Conservation (phyloP, 257 asterid species). For the Capsicum chinense region DNA sequence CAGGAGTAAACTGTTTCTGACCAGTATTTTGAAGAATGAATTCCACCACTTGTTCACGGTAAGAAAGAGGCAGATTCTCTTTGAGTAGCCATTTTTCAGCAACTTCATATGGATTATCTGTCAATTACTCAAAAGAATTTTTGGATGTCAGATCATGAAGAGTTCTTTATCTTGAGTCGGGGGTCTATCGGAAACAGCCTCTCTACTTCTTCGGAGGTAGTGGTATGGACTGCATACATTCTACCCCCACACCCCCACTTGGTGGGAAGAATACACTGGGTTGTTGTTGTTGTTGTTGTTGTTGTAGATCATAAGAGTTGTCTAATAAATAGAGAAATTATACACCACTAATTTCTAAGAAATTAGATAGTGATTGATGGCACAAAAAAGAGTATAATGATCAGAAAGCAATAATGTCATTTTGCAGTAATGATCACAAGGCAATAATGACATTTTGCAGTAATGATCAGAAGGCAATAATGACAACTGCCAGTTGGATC, state of each 20-base stretch:
- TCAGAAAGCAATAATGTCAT: neutral
- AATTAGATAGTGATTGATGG: slow-evolving; percentile 1
- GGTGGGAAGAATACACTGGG: no score
- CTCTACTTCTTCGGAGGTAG: no score
- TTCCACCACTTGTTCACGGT: slow-evolving; percentile 92
- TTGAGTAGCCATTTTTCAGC: slow-evolving; percentile 97
- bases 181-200: no score
- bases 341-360: neutral
- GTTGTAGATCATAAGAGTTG: neutral
- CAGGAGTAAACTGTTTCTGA: slow-evolving; percentile 75
- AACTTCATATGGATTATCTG: slow-evolving; percentile 89
- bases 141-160: neutral
- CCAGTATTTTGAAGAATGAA: slow-evolving; percentile 86
- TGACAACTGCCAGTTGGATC: neutral
- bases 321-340: neutral
- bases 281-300: no score
- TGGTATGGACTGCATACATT: no score
- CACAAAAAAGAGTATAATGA: neutral
- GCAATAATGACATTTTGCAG: neutral
- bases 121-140: slow-evolving; percentile 36
- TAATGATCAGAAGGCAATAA: neutral
- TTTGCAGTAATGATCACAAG: neutral
- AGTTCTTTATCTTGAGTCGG: no score
- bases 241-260: no score
- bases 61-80: slow-evolving; percentile 86